phyloP scores from a whole-genome alignment of 2,329 filamentous ascomycete genomes.

The Passalora sequoiae region DNA sequence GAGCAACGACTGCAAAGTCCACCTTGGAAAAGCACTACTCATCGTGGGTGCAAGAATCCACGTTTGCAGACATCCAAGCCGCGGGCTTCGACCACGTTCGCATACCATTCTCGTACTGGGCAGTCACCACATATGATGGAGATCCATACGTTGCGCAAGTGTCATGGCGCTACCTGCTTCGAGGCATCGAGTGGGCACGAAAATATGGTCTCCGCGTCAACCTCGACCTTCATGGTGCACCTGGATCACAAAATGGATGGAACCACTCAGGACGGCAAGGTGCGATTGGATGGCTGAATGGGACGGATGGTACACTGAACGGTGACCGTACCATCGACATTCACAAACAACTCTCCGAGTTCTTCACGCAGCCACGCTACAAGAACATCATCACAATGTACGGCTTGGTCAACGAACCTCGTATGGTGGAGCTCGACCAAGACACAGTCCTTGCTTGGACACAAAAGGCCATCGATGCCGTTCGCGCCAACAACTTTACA shows the following conservation, averaged over 20 bases:
- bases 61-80: conserved; percentile 75
- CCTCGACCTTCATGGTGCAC: conserved; percentile 84
- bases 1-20: conserved; percentile 55
- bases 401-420: conserved; percentile 89
- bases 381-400: conserved; percentile 89
- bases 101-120: conserved; percentile 95
- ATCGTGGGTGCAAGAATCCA: conserved; percentile 76
- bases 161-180: conserved; percentile 87
- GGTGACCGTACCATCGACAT: conserved; percentile 77
- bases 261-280: conserved; percentile 89
- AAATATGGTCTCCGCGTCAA: conserved; percentile 90
- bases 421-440: conserved; percentile 65
- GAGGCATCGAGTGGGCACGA: conserved; percentile 87
- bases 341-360: conserved; percentile 78
- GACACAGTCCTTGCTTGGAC: conserved; percentile 75
- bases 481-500: conserved; percentile 70
- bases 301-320: conserved; percentile 75
- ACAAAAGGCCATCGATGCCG: conserved; percentile 61
- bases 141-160: conserved; percentile 86
- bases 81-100: conserved; percentile 96
- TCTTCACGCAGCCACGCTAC: conserved; percentile 92
- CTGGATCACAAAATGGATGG: conserved; percentile 95
- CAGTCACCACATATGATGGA: conserved; percentile 72
- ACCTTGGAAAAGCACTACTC: conserved; percentile 89
- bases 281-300: conserved; percentile 79